A percentile compares a stretch with the other conserved stretches of the same genome.
These are phyloP conservation scores for Rhinocladiella mackenziei DNA, from an alignment of 2,329 filamentous ascomycete species.

Conservation along the genomic window DNA sequence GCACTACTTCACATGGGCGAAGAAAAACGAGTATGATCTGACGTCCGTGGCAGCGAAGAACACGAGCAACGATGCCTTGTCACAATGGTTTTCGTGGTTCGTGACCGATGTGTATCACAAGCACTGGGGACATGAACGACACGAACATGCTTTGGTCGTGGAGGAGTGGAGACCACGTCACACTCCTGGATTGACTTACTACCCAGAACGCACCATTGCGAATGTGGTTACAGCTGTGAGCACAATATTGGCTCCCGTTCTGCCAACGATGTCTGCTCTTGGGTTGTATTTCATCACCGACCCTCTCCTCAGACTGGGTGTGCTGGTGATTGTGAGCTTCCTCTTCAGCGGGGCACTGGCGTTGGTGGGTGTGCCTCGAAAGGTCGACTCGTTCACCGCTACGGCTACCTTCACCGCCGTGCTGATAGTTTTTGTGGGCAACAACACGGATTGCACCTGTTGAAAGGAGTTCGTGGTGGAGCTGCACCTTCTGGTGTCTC, in stretches of 20 bases:
- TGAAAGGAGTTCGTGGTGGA: too few species aligned
- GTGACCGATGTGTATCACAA: slow-evolving; percentile 5
- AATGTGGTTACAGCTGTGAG: slow-evolving; percentile 23
- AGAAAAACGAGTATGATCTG: slow-evolving; percentile 9
- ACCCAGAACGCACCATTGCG: slow-evolving; percentile 3
- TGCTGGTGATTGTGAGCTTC: slow-evolving; percentile 29
- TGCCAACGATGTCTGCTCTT: slow-evolving; percentile 32
- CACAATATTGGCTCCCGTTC: slow-evolving; percentile 31
- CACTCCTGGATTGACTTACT: background rate
- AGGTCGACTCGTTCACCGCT: slow-evolving; percentile 33
- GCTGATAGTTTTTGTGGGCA: slow-evolving; percentile 12
- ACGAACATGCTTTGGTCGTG: background rate
- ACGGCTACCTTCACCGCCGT: slow-evolving; percentile 30
- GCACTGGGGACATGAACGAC: background rate
- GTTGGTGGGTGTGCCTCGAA: slow-evolving; percentile 30
- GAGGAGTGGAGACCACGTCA: slow-evolving; percentile 3
- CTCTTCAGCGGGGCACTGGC: slow-evolving; percentile 30
- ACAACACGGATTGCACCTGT: background rate
- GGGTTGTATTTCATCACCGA: slow-evolving; percentile 32
- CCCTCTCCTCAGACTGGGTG: slow-evolving; percentile 26
- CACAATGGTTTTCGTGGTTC: slow-evolving; percentile 6
- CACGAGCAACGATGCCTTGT: slow-evolving; percentile 3
- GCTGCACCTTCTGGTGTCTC: too few species aligned
- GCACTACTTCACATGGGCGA: background rate
- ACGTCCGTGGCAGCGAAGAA: slow-evolving; percentile 5